Evolutionary conservation across 805 yeast genomes (phyloP), one percentile per base, ranked within the genome.

Genomic region (Cyberlindnera maclurae): DNA sequence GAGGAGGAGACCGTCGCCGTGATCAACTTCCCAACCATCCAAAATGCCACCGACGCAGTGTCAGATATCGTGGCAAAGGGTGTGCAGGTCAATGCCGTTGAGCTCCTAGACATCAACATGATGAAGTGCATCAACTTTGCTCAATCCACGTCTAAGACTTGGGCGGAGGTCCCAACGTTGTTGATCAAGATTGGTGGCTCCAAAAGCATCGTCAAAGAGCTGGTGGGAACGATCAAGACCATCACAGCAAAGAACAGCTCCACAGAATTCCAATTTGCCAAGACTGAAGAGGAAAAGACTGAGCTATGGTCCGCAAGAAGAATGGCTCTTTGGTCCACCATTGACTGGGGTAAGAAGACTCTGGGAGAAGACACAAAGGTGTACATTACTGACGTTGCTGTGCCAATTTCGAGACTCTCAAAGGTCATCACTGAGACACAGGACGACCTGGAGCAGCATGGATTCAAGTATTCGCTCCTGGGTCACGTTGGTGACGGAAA

Each of bases 401-500:
- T 84, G 12, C 94, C 94, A 3, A 69, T 84, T 35, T 80, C 89
- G 0, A 65, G 65, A 40, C 66, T 84, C 33, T 77, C 90, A 3
- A 62, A 64, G n/a, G 70, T 82, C 27, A 77, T 84, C 33, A 65
- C 70, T 22, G 77, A 71, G 34, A 76, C 87, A 3, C 75, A 80
- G 57, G 62, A 63, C 5, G 86, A 77, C 40, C 63, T 83, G 48
- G 71, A 69, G 37, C 54, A 58, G 4, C 70, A 75, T 20, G 76
- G 77, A 0, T 57, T 79, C 31, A 52, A 67, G 28, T 73, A 76
- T 35, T 75, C 85, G 1, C 73, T 79, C 24, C 74, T 83, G 31
- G 90, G 90, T 6, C 94, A 84, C 58, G 85, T 82, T 31, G 93
- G 93, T 24, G 94, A 84, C 56, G 93, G 93, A 27, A 84, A 84